These are phyloP conservation scores for Fragilariopsis cylindrus DNA, from an alignment of 108 stramenopile species.

Conservation along the genomic window DNA sequence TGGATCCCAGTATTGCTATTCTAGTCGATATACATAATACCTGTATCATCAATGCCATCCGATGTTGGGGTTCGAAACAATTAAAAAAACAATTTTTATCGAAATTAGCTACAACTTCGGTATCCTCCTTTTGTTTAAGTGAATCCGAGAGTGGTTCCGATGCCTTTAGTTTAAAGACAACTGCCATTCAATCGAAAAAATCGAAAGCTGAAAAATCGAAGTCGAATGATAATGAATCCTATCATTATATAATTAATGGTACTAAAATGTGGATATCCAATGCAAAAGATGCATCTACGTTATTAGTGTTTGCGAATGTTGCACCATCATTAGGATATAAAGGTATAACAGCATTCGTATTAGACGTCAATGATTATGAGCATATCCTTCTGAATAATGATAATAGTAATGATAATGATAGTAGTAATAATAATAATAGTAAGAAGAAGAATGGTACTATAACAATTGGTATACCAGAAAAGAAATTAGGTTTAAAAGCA, in stretches of 20 bases:
- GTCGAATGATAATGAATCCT: slow-evolving; percentile 60
- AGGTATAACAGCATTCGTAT: slow-evolving; percentile 95
- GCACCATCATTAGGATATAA: slow-evolving; percentile 84
- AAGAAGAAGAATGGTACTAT: slow-evolving; percentile 57
- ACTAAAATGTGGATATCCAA: slow-evolving; percentile 95
- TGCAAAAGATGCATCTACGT: slow-evolving; percentile 84
- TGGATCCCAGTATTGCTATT: slow-evolving; percentile 91
- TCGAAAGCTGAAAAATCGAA: no score
- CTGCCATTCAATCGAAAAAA: slow-evolving; percentile 37
- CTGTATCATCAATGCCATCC: slow-evolving; percentile 91
- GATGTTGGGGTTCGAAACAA: slow-evolving; percentile 85
- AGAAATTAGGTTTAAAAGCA: slow-evolving; percentile 90
- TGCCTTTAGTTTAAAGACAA: slow-evolving; percentile 93
- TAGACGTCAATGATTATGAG: slow-evolving; percentile 49
- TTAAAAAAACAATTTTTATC: slow-evolving; percentile 86
- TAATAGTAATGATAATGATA: not conserved
- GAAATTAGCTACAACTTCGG: slow-evolving; percentile 72
- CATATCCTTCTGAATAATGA: not conserved
- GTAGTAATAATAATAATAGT: not conserved
- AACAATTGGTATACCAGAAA: slow-evolving; percentile 84
- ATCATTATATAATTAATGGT: slow-evolving; percentile 82
- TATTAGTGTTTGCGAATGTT: slow-evolving; percentile 92
- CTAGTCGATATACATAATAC: slow-evolving; percentile 97
- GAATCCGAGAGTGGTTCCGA: slow-evolving; percentile 90
- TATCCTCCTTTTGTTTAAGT: slow-evolving; percentile 89